phyloP scores from a whole-genome alignment of 1,284 basidiomycete species.

The Austroboletus rostrupii region DNA sequence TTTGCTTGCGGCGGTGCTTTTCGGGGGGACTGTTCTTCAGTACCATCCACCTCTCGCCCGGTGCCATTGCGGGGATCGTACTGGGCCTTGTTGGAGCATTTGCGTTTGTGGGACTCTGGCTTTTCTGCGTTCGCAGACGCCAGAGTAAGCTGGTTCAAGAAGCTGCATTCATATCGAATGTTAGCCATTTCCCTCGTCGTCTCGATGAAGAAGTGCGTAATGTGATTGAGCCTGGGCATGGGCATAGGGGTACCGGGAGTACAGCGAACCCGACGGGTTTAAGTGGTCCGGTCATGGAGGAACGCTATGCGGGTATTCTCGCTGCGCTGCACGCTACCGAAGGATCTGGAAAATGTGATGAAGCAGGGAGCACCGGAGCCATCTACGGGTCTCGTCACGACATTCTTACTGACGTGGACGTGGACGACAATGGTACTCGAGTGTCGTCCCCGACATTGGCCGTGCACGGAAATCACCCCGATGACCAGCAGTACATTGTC shows the following conservation, averaged over 20 bases:
- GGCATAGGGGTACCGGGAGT: neutral
- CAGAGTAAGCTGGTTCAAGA: slow-evolving; percentile 23
- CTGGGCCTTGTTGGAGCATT: slow-evolving; percentile 26
- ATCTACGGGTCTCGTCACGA: slow-evolving; percentile 26
- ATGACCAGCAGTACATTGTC: slow-evolving; percentile 15
- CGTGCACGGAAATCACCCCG: slow-evolving; percentile 7
- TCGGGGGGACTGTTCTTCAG: slow-evolving; percentile 10
- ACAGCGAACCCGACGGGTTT: neutral
- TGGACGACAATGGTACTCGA: slow-evolving; percentile 8
- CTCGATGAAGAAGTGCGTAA: slow-evolving; percentile 23
- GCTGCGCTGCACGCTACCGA: slow-evolving; percentile 22
- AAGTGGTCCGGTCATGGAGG: slow-evolving; percentile 11
- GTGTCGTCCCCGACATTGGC: slow-evolving; percentile 28
- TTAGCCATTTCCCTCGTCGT: slow-evolving; percentile 12
- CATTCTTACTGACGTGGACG: slow-evolving; percentile 8
- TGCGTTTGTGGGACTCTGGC: slow-evolving; percentile 27
- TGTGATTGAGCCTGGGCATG: slow-evolving; percentile 11
- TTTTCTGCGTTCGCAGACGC: slow-evolving; percentile 31
- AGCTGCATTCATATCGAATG: slow-evolving; percentile 8
- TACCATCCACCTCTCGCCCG: slow-evolving; percentile 18
- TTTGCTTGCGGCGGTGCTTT: slow-evolving; percentile 4
- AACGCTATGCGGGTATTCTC: slow-evolving; percentile 29
- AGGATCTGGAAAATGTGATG: slow-evolving; percentile 12
- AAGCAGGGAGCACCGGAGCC: slow-evolving; percentile 26
- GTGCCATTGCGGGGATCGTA: slow-evolving; percentile 22